Conservation (phyloP, 1,139 yeast genomes). For the Protomyces macrosporus region DNA sequence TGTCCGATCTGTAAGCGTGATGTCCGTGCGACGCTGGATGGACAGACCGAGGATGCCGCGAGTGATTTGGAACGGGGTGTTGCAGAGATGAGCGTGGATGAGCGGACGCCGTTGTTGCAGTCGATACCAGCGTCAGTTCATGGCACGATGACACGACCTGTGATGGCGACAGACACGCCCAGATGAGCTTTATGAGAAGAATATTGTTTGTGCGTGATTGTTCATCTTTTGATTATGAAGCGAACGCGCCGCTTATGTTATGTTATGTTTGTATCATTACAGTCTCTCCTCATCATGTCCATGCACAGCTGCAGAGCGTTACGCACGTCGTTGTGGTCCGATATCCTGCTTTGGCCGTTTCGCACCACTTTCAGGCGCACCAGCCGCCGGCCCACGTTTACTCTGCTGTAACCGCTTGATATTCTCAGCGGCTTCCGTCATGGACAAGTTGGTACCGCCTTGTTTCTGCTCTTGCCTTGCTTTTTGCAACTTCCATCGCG, state of each 20-base stretch:
- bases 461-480: constrained; percentile 57
- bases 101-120: neutral
- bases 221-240: no score
- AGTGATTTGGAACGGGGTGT: neutral
- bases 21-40: constrained; percentile 27
- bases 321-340: constrained; percentile 1
- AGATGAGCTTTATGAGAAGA: no score
- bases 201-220: no score
- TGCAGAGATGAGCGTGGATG: neutral
- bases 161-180: no score
- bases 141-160: no score
- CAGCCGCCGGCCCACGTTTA: constrained; percentile 26
- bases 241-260: no score
- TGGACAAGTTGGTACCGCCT: constrained; percentile 57
- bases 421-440: constrained; percentile 68
- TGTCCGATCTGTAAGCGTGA: constrained; percentile 42
- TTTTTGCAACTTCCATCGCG: constrained; percentile 67
- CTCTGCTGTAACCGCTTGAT: constrained; percentile 55
- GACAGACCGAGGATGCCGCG: neutral
- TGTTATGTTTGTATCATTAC: no score
- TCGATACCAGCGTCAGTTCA: neutral
- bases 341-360: constrained; percentile 16
- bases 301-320: neutral
- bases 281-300: neutral
- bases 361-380: neutral